These are phyloP conservation scores for Colletotrichum cordylinicola DNA, from an alignment of 2,329 filamentous ascomycete genomes.

Conservation along the genomic window DNA sequence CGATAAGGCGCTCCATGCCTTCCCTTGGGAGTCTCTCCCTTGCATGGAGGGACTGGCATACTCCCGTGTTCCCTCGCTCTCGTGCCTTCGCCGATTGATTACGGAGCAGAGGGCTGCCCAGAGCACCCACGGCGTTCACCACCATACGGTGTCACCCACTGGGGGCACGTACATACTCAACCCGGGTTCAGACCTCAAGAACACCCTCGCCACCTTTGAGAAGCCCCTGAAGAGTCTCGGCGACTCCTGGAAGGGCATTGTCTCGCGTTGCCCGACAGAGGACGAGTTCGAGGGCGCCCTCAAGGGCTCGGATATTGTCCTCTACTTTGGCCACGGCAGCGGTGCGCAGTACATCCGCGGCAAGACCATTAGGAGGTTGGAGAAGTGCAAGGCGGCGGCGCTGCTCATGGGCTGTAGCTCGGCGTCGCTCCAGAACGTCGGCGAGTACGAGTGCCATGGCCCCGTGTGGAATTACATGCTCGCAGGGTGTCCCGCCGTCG, in stretches of 20 bases:
- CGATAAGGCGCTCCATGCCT: conserved; percentile 87
- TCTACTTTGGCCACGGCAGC: conserved; percentile 97
- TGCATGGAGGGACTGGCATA: conserved; percentile 82
- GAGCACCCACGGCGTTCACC: not conserved
- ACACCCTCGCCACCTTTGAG: conserved; percentile 79
- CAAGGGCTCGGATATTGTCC: conserved; percentile 70
- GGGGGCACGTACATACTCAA: conserved; percentile 85
- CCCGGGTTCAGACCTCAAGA: conserved; percentile 81
- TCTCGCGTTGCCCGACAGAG: conserved; percentile 75
- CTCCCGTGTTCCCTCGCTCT: conserved; percentile 86
- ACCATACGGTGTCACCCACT: conserved; percentile 57
- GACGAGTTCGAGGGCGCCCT: conserved; percentile 76
- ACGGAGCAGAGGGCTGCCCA: conserved; percentile 46
- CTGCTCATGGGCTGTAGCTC: conserved; percentile 96
- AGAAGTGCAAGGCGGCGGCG: conserved; percentile 75
- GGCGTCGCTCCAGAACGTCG: conserved; percentile 78
- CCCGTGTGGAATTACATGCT: conserved; percentile 92
- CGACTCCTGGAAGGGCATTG: conserved; percentile 73
- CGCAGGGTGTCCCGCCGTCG: conserved; percentile 83
- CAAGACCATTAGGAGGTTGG: conserved; percentile 79
- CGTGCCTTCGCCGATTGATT: conserved; percentile 79
- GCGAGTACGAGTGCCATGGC: conserved; percentile 89
- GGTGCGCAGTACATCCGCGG: conserved; percentile 93
- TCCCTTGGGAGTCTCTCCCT: conserved; percentile 95
- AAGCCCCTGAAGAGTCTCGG: conserved; percentile 70